Evolutionary conservation across 345 rosid genomes (phyloP).

Genomic region (Eucalyptus pauciflora): DNA sequence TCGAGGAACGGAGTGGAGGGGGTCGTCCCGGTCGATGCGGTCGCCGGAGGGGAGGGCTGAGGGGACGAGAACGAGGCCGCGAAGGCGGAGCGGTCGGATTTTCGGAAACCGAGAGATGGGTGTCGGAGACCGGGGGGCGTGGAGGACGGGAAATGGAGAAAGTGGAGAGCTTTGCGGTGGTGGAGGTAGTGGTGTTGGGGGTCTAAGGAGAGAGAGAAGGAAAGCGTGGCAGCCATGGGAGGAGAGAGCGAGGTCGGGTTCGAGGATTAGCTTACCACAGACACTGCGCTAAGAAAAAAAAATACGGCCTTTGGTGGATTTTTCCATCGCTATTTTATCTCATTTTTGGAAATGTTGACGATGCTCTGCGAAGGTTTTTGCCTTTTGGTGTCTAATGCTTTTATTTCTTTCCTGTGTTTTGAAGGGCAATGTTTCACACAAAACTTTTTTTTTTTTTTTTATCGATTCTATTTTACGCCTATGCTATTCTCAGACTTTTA

Average conservation of each 20-base stretch:
- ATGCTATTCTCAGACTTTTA: too few relatives aligned
- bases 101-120: neutral
- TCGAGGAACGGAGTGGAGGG: conserved; percentile 28
- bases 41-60: conserved; percentile 19
- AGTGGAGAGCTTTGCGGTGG: neutral
- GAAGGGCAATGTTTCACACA: neutral
- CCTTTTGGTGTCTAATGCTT: too few relatives aligned
- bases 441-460: too few relatives aligned
- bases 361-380: neutral
- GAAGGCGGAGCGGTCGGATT: conserved; percentile 14
- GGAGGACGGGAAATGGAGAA: conserved; percentile 10
- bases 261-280: neutral
- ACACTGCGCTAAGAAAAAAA: neutral
- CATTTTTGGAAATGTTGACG: neutral
- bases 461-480: too few relatives aligned
- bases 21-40: conserved; percentile 9
- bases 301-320: neutral
- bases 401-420: neutral
- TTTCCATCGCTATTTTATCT: neutral
- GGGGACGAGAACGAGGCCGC: conserved; percentile 12
- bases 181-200: conserved; percentile 2
- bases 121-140: conserved; percentile 6
- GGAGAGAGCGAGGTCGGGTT: neutral
- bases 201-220: conserved; percentile 31
- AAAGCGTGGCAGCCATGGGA: conserved; percentile 41